Percentiles rank a stretch among this genome's conserved stretches.
Evolutionary conservation across 2,329 filamentous ascomycete genomes (phyloP).

Genomic region (Venturia carpophila): DNA sequence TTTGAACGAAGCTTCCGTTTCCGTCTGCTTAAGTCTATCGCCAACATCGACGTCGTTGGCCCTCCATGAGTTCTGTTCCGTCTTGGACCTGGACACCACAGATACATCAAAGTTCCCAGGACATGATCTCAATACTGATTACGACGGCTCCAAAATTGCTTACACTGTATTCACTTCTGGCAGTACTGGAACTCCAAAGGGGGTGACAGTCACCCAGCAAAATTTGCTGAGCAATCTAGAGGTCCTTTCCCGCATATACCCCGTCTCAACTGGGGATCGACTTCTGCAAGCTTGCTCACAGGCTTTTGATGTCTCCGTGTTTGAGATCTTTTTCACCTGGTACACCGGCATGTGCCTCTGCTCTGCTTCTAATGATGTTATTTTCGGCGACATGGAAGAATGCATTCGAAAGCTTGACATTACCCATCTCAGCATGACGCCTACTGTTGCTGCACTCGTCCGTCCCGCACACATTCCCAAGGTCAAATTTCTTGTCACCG

Average conservation of each 20-base stretch:
- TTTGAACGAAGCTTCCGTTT: constrained; percentile 50
- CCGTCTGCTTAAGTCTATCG: constrained; percentile 38
- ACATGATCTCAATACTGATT: constrained; percentile 33
- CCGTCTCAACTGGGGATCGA: constrained; percentile 45
- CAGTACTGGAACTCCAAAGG: constrained; percentile 72
- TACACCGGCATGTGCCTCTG: constrained; percentile 70
- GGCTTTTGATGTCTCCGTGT: constrained; percentile 79
- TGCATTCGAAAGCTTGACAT: constrained; percentile 56
- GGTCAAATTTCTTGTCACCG: constrained; percentile 70
- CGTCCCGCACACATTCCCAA: constrained; percentile 58
- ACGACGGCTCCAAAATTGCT: constrained; percentile 48
- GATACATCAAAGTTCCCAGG: constrained; percentile 28
- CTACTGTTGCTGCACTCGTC: constrained; percentile 73
- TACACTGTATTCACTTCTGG: constrained; percentile 82
- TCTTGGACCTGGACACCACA: constrained; percentile 28
- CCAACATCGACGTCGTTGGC: constrained; percentile 19
- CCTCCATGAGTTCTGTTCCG: constrained; percentile 14
- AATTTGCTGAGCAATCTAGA: constrained; percentile 73
- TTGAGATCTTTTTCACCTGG: constrained; percentile 86
- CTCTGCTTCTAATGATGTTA: constrained; percentile 61
- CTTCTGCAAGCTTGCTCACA: constrained; percentile 77
- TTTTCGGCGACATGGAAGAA: constrained; percentile 64
- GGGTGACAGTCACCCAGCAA: constrained; percentile 66
- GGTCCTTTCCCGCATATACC: constrained; percentile 59
- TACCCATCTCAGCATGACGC: constrained; percentile 79